Evolutionary conservation across 2,329 filamentous ascomycete genomes (phyloP), one percentile per base, ranked within the genome.

Genomic region (Diaporthe sp.): DNA sequence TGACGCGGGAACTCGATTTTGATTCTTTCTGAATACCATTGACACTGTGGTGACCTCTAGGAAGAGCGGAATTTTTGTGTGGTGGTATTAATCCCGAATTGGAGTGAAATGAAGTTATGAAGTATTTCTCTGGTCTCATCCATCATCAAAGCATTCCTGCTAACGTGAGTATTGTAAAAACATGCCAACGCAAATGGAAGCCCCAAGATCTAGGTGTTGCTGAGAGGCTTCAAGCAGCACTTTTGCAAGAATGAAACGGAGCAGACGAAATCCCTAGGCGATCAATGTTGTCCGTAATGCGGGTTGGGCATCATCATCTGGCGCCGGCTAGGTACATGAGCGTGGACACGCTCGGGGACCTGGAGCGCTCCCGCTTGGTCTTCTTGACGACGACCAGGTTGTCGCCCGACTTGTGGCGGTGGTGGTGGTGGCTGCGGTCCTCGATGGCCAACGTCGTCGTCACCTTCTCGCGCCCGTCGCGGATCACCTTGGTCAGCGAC

Each of bases 401-500:
- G 55, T 84, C 83, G 72, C 87, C 84, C 53, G 83, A 80, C 55
- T 78, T 78, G 74, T 77, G 78, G 76, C 78, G 80, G 77, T 85
- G 70, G 57, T 72, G 70, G 34, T 85, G 84, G 75, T 83, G 77
- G 51, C 82, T 81, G 77, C 82, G 81, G 77, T 84, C 88, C 76
- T 89, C 88, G 67, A 91, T 84, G 73, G 83, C 80, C 74, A 88
- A 82, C 17, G 71, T 73, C 46, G 58, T 82, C 79, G 86, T 87
- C 53, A 82, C 73, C 34, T 75, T 80, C 61, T 81, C 82, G 9
- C 87, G 85, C 81, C 87, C 88, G 80, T 92, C 89, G n/a, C 92
- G 91, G 77, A 94, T 82, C 58, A 88, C 85, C 77, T 88, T 88
- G 4, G 94, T 95, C 83, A 95, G 93, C 58, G 90, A 89, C 89